Conservation (phyloP, 306 rosid species). For the Quercus ilex region DNA sequence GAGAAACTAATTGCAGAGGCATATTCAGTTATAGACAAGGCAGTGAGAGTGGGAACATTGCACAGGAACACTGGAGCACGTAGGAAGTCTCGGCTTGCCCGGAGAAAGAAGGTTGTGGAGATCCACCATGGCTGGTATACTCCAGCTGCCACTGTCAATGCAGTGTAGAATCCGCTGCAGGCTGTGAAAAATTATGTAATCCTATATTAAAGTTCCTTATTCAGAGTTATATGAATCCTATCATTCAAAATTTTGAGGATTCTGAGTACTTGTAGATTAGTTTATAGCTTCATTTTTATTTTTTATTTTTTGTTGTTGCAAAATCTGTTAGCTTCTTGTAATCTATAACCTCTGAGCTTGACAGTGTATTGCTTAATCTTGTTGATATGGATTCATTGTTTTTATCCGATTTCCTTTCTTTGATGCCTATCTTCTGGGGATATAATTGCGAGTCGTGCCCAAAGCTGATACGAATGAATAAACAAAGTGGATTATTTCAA, state of each 20-base stretch:
- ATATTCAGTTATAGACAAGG: constrained; percentile 87
- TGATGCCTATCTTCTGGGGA: background rate
- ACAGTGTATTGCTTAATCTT: background rate
- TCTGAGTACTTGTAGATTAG: background rate
- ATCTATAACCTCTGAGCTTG: background rate
- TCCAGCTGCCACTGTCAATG: constrained; percentile 48
- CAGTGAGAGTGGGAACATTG: constrained; percentile 83
- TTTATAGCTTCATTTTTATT: background rate
- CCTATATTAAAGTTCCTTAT: background rate
- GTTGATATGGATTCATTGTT: background rate
- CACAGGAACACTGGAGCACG: constrained; percentile 90
- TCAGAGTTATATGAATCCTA: background rate
- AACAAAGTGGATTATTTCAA: no score
- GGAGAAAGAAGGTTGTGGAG: constrained; percentile 88
- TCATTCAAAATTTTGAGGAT: background rate
- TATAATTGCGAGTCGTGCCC: background rate
- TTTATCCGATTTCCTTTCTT: no score
- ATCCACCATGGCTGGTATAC: constrained; percentile 95
- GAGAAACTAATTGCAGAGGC: constrained; percentile 96
- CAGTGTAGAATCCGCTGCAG: constrained; percentile 26
- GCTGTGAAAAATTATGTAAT: background rate
- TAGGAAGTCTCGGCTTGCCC: constrained; percentile 88
- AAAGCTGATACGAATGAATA: no score
- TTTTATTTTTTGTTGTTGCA: background rate
- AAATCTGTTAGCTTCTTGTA: background rate